These are phyloP conservation scores for Fomitopsis betulina DNA, from an alignment of 1,284 basidiomycete species.

Conservation along the genomic window DNA sequence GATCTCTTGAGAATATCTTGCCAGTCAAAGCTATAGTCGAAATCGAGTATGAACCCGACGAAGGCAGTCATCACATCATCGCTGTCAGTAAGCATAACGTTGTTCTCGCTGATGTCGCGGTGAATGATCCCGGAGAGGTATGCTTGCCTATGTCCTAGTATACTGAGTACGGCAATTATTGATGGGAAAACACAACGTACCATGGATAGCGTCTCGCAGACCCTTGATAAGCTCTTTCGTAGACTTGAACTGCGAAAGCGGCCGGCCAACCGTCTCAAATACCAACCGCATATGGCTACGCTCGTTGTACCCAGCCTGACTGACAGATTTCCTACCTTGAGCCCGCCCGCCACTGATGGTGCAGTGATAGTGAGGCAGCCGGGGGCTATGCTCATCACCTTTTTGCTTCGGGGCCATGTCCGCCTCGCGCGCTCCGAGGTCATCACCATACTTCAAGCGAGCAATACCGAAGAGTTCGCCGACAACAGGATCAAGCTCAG, in stretches of 20 bases:
- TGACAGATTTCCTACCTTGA: no score
- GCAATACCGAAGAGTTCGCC: background rate
- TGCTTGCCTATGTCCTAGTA: background rate
- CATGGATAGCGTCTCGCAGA: background rate
- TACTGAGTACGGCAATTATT: background rate
- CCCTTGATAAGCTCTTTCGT: background rate
- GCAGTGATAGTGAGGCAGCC: background rate
- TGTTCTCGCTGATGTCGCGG: background rate
- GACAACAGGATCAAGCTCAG: background rate
- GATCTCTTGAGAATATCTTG: no score
- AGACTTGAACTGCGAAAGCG: background rate
- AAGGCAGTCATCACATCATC: background rate
- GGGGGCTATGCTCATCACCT: no score
- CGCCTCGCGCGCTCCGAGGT: background rate
- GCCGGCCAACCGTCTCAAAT: background rate
- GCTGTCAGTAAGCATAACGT: background rate
- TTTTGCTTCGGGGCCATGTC: no score
- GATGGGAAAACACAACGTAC: background rate
- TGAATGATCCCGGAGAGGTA: background rate
- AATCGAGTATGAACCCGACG: background rate
- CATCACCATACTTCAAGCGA: background rate
- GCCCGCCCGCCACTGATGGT: background rate
- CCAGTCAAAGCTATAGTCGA: background rate
- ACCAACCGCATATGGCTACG: background rate
- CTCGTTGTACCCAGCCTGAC: background rate